These are phyloP conservation scores for Abrus pulchellus DNA, from an alignment of 306 rosid species.

Conservation along the genomic window DNA sequence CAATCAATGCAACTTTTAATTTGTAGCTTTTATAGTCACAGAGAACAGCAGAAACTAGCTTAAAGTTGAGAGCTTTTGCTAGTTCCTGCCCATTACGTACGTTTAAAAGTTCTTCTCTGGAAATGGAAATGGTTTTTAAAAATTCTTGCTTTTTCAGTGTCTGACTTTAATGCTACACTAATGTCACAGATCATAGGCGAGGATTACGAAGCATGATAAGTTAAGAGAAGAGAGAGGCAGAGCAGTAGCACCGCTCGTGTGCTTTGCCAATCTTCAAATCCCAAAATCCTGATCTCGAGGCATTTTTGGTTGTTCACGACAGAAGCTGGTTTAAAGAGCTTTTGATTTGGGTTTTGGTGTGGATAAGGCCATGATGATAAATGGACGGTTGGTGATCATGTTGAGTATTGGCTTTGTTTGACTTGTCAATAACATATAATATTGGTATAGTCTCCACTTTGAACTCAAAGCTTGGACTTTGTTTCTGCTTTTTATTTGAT, in stretches of 20 bases:
- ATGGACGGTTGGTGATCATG: slow-evolving; percentile 64
- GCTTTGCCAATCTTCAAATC: slow-evolving; percentile 50
- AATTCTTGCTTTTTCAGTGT: neutral
- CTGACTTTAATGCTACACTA: slow-evolving; percentile 11
- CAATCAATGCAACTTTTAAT: slow-evolving; percentile 34
- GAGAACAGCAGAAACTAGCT: neutral
- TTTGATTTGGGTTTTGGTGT: slow-evolving; percentile 47
- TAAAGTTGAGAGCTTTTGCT: neutral
- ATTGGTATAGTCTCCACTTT: slow-evolving; percentile 54
- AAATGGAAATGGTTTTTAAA: slow-evolving; percentile 35
- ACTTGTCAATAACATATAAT: slow-evolving; percentile 45
- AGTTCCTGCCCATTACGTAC: neutral
- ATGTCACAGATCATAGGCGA: slow-evolving; percentile 41
- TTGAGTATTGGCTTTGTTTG: slow-evolving; percentile 63
- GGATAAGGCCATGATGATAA: slow-evolving; percentile 49
- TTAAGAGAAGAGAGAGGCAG: slow-evolving; percentile 25
- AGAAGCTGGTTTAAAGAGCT: slow-evolving; percentile 26
- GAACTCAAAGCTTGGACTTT: slow-evolving; percentile 54
- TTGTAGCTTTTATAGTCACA: neutral
- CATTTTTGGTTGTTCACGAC: neutral
- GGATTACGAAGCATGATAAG: slow-evolving; percentile 43
- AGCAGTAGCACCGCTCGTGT: slow-evolving; percentile 58
- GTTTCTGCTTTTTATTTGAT: slow-evolving; percentile 53
- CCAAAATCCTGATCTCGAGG: slow-evolving; percentile 71
- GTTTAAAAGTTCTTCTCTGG: slow-evolving; percentile 4